A percentile compares a stretch with the other conserved stretches of the same genome.
Conservation (phyloP, 2,329 filamentous ascomycete species). For the Ophiostoma ulmi region DNA sequence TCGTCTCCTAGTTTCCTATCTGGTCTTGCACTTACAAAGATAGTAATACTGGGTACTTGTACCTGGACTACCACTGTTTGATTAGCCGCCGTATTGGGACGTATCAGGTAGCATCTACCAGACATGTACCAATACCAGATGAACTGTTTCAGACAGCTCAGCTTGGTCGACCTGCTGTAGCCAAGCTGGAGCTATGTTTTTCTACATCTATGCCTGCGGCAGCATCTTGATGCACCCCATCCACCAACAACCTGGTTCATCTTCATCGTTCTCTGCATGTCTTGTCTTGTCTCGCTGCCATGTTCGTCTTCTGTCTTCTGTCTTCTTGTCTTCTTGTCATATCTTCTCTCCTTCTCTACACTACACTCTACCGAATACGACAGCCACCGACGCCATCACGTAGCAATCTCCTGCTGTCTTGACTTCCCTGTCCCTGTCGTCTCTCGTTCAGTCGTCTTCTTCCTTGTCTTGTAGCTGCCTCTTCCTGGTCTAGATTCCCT, state of each 20-base stretch:
- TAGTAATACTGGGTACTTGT: neutral
- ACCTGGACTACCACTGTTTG: neutral
- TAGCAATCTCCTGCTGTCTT: neutral
- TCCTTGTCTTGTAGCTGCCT: neutral
- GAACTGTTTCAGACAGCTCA: constrained; percentile 8
- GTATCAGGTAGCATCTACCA: constrained; percentile 4
- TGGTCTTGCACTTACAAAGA: neutral
- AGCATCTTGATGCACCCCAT: neutral
- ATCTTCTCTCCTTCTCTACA: neutral
- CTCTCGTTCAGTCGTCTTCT: too few relatives aligned
- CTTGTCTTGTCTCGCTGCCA: constrained; percentile 2
- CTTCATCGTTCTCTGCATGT: neutral
- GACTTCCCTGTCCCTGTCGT: neutral
- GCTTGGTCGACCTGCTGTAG: neutral
- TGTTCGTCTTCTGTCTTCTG: neutral
- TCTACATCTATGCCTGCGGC: neutral
- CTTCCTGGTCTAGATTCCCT: neutral
- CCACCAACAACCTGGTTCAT: neutral
- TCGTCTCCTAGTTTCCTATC: neutral
- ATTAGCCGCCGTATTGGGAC: constrained; percentile 12
- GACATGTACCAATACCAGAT: neutral
- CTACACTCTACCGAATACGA: constrained; percentile 9
- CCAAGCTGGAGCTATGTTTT: neutral
- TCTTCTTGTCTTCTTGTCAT: neutral
- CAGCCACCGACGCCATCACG: constrained; percentile 6